Conservation (phyloP, 768 basidiomycete genomes). For the Hypholoma sublateritium region DNA sequence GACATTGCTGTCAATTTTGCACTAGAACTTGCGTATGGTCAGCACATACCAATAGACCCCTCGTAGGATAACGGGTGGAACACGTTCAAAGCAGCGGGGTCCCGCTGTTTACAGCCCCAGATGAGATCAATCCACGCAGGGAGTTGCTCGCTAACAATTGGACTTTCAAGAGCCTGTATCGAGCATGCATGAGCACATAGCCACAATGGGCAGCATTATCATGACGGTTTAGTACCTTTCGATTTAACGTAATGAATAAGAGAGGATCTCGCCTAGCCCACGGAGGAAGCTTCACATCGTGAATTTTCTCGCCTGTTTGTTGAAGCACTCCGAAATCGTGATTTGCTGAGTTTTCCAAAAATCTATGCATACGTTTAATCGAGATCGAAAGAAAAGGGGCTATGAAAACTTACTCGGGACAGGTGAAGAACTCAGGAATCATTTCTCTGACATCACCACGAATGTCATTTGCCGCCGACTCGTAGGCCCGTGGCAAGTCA, state of each 20-base stretch:
- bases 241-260: slow-evolving; percentile 77
- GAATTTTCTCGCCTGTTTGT: slow-evolving; percentile 73
- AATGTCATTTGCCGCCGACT: slow-evolving; percentile 81
- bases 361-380: slow-evolving; percentile 42
- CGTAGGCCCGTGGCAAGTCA: slow-evolving; percentile 78
- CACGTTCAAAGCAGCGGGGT: slow-evolving; percentile 73
- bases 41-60: slow-evolving; percentile 69
- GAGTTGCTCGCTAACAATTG: slow-evolving; percentile 80
- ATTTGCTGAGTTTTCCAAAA: slow-evolving; percentile 77
- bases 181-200: background rate
- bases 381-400: background rate
- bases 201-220: background rate
- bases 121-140: slow-evolving; percentile 93
- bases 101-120: slow-evolving; percentile 87
- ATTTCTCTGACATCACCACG: slow-evolving; percentile 93
- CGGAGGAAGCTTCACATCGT: slow-evolving; percentile 85
- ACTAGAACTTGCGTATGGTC: background rate
- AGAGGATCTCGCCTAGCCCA: slow-evolving; percentile 89
- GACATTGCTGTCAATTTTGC: background rate
- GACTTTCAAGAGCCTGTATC: slow-evolving; percentile 80
- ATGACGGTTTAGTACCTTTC: slow-evolving; percentile 48
- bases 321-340: slow-evolving; percentile 80
- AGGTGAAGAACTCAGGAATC: slow-evolving; percentile 86
- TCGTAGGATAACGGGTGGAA: slow-evolving; percentile 95
- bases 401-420: slow-evolving; percentile 68